Evolutionary conservation across 306 rosid species (phyloP), one percentile per base, ranked within the genome.

Genomic region (Vicia villosa): DNA sequence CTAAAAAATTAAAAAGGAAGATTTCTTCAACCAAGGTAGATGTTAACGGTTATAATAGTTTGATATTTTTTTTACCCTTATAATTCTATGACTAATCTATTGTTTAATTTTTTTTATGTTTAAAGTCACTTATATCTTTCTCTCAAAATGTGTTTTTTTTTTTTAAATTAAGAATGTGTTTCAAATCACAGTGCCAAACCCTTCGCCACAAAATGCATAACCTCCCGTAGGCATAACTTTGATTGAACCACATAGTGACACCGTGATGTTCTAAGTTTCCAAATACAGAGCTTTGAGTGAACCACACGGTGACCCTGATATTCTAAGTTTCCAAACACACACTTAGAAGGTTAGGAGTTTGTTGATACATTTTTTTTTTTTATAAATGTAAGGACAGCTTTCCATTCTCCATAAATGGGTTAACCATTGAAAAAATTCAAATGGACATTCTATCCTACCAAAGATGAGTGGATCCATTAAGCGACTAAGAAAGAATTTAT

Each of bases 1-100:
- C 81, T 37, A 85, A 87, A 66, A 81, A 81, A 26, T 80, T 94
- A 54, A 79, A 47, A 69, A 82, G 76, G 63, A 85, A 74, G 70
- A 80, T 86, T 83, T 85, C 78, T 40, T 81, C 82, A 38, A 74
- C 81, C 5, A 83, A 91, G 92, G 98, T 94, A 80, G 51, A 42
- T 55, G 54, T 34, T 62, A 49, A 45, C 10, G 10, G 59, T 28
- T 65, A 42, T 45, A 47, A 59, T 61, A 37, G n/a, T 69, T 50
- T 73, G 58, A 22, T 30, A 9, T 13, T 19, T 16, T 24, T 60
- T 72, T 30, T 12, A 15, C 42, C 24, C 60, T 32, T 15, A 54
- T 24, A 55, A 22, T 68, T 41, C 56, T 17, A 40, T 21, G 52
- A 22, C 70, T 70, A 51, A n/a, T 38, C 40, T 67, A 47, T 12